Conservation (phyloP, 2,329 filamentous ascomycete genomes). For the Colletotrichum echinochloae region DNA sequence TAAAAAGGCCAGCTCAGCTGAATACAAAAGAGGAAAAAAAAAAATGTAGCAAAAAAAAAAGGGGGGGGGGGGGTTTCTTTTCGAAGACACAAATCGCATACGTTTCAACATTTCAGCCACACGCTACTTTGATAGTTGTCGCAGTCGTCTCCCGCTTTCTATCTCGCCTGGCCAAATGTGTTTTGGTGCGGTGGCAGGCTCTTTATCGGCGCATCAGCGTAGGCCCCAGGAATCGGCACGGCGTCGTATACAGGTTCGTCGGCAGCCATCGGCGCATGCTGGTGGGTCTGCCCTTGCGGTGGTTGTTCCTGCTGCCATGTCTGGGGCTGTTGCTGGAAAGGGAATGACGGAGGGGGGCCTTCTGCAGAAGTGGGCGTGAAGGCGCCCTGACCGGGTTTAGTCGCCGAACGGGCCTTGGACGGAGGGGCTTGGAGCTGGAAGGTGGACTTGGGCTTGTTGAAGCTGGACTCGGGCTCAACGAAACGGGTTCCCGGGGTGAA, state of each 20-base stretch:
- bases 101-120: conserved; percentile 5
- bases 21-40: conserved; percentile 34
- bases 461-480: conserved; percentile 73
- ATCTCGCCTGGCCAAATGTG: conserved; percentile 54
- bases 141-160: conserved; percentile 34
- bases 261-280: conserved; percentile 77
- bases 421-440: conserved; percentile 92
- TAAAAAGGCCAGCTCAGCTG: conserved; percentile 30
- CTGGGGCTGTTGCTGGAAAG: conserved; percentile 54
- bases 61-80: conserved; percentile 1
- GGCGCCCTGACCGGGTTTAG: conserved; percentile 71
- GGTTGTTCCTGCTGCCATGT: conserved; percentile 61
- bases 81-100: conserved; percentile 14
- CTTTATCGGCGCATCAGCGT: conserved; percentile 68
- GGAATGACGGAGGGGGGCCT: conserved; percentile 51
- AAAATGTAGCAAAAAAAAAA: conserved; percentile 19
- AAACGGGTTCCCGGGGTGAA: conserved; percentile 69
- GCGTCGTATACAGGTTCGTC: conserved; percentile 87
- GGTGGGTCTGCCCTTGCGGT: conserved; percentile 64
- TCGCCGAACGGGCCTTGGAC: conserved; percentile 79
- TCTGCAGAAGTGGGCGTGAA: conserved; percentile 66
- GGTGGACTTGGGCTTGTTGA: conserved; percentile 62
- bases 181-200: conserved; percentile 62
- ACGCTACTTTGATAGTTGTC: conserved; percentile 1
- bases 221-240: conserved; percentile 91